Evolutionary conservation across 208 protist species (phyloP).

Genomic region (Leishmania aethiopica): DNA sequence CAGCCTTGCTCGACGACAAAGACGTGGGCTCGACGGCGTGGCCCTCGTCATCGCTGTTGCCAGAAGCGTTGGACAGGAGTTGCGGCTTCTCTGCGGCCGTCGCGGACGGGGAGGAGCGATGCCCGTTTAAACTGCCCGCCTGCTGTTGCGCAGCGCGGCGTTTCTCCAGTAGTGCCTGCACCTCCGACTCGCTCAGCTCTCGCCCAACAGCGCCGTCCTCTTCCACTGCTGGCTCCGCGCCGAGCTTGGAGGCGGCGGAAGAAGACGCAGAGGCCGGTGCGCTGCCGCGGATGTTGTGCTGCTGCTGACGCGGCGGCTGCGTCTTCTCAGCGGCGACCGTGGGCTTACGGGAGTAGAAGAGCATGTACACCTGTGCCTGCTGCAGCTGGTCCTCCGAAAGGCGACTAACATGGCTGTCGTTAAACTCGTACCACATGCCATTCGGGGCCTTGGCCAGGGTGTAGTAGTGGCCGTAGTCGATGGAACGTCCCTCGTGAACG

Average conservation of each 20-base stretch:
- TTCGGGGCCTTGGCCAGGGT: constrained; percentile 79
- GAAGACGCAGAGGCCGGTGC: background rate
- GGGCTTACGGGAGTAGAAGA: constrained; percentile 77
- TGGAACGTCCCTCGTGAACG: constrained; percentile 83
- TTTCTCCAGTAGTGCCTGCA: constrained; percentile 23
- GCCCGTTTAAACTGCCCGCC: background rate
- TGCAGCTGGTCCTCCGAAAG: constrained; percentile 71
- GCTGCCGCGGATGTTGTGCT: constrained; percentile 1
- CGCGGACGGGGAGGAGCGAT: too few species aligned
- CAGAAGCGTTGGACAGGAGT: background rate
- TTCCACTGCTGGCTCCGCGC: background rate
- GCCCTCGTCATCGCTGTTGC: constrained; percentile 1
- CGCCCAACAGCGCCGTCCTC: constrained; percentile 11
- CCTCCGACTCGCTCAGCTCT: constrained; percentile 32
- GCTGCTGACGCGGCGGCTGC: background rate
- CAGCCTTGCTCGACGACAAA: background rate
- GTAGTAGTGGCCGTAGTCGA: constrained; percentile 93
- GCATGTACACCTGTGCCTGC: constrained; percentile 85
- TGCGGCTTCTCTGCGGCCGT: background rate
- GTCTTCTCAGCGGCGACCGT: background rate
- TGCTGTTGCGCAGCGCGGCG: background rate
- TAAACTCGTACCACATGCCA: constrained; percentile 87
- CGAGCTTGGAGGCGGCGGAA: background rate
- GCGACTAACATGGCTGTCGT: constrained; percentile 75
- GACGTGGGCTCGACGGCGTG: background rate